phyloP scores from a whole-genome alignment of 2,329 filamentous ascomycete genomes.

The Ambrosiella beaveri region DNA sequence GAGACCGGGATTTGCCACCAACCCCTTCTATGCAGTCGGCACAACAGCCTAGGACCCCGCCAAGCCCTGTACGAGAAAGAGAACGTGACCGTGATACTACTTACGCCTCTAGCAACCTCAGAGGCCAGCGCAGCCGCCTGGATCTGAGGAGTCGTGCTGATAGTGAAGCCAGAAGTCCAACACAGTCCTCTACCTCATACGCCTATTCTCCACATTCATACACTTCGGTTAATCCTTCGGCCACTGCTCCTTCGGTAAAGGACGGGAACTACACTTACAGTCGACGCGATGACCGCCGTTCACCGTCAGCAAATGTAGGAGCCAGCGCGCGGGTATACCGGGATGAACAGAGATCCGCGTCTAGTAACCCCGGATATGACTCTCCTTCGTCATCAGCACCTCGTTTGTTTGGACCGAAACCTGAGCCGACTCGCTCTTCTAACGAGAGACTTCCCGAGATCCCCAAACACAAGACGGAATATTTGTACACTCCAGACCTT shows the following conservation, averaged over 20 bases:
- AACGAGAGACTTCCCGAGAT: conserved; percentile 1
- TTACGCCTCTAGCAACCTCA: conserved; percentile 5
- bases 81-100: conserved; percentile 1
- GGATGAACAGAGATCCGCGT: conserved; percentile 8
- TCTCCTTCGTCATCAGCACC: conserved; percentile 3
- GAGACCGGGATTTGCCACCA: conserved; percentile 6
- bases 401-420: conserved; percentile 12
- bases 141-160: conserved; percentile 1
- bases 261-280: conserved; percentile 5
- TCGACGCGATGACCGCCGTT: conserved; percentile 3
- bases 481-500: conserved; percentile 3
- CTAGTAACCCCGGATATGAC: conserved; percentile 8
- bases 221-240: neutral
- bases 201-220: conserved; percentile 8
- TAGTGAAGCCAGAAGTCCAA: conserved; percentile 2
- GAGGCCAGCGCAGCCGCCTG: conserved; percentile 5
- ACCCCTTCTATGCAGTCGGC: conserved; percentile 1
- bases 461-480: conserved; percentile 6
- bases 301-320: conserved; percentile 4
- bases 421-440: conserved; percentile 4
- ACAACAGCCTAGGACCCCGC: conserved; percentile 4
- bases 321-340: conserved; percentile 1
- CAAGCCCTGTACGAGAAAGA: conserved; percentile 4
- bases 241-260: neutral
- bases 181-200: neutral